These are phyloP conservation scores for Zarea fungicola DNA, from an alignment of 2,329 filamentous ascomycete genomes.

Conservation along the genomic window DNA sequence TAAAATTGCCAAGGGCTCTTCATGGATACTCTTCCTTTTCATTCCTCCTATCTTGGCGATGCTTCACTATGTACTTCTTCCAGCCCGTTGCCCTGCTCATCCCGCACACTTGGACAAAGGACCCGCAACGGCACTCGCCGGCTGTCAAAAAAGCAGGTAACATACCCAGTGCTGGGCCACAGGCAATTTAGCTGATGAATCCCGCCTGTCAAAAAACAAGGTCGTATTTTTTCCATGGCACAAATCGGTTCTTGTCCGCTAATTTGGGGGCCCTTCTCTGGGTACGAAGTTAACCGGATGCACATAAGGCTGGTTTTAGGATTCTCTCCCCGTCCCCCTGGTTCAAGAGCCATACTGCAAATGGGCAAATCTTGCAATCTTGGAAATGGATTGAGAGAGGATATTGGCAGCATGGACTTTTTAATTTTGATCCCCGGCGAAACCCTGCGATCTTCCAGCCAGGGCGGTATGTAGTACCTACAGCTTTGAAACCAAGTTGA, in stretches of 20 bases:
- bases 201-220: conserved; percentile 1
- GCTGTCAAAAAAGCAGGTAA: too few relatives aligned
- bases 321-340: too few relatives aligned
- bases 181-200: background rate
- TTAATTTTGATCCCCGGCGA: background rate
- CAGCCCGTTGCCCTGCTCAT: background rate
- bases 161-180: too few relatives aligned
- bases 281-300: too few relatives aligned
- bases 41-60: background rate
- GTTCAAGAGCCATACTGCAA: background rate
- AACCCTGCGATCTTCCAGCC: conserved; percentile 7
- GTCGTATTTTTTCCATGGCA: background rate
- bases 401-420: too few relatives aligned
- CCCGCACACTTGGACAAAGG: background rate
- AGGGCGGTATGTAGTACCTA: too few relatives aligned
- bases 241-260: conserved; percentile 3
- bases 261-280: too few relatives aligned
- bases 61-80: background rate
- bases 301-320: background rate
- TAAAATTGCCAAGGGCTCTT: background rate
- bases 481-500: too few relatives aligned
- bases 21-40: background rate
- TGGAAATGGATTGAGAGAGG: background rate
- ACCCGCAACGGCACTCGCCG: conserved; percentile 7
- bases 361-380: background rate